Conservation (phyloP, 768 basidiomycete species). For the Phlebiopsis gigantea region DNA sequence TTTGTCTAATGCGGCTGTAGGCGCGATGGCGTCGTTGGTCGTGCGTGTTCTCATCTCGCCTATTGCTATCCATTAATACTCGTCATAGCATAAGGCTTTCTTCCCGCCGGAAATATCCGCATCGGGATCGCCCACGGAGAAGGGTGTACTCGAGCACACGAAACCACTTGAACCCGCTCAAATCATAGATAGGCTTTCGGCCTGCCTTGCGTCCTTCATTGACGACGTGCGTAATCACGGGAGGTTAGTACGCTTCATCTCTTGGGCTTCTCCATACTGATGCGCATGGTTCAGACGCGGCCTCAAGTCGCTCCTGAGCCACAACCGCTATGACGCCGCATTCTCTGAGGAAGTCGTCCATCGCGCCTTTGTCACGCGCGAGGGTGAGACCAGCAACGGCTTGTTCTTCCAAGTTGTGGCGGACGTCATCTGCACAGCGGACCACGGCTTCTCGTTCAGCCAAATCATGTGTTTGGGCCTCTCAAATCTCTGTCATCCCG, state of each 20-base stretch:
- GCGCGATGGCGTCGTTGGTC: conserved; percentile 82
- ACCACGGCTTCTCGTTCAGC: conserved; percentile 62
- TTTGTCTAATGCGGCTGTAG: conserved; percentile 78
- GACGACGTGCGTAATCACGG: conserved; percentile 45
- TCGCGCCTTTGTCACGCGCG: conserved; percentile 59
- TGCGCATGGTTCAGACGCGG: conserved; percentile 55
- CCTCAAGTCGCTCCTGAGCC: conserved; percentile 59
- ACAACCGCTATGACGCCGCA: conserved; percentile 46
- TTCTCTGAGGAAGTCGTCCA: conserved; percentile 63
- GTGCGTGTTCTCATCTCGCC: conserved; percentile 45
- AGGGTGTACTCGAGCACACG: conserved; percentile 38
- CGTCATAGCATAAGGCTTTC: conserved; percentile 67
- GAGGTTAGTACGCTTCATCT: conserved; percentile 44
- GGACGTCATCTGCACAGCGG: conserved; percentile 53
- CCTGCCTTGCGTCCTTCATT: conserved; percentile 62
- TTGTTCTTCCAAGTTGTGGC: conserved; percentile 78
- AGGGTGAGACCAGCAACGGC: conserved; percentile 48
- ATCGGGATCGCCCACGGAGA: conserved; percentile 62
- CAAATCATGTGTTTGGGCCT: conserved; percentile 75
- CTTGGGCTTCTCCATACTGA: not conserved
- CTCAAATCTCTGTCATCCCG: conserved; percentile 78
- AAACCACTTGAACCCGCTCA: conserved; percentile 48
- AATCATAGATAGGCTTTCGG: conserved; percentile 61
- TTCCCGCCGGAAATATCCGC: conserved; percentile 52
- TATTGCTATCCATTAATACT: not conserved